A percentile compares a stretch with the other conserved stretches of the same genome.
These are phyloP conservation scores for Fraxinus pennsylvanica DNA, from an alignment of 257 asterid genomes.

Conservation along the genomic window DNA sequence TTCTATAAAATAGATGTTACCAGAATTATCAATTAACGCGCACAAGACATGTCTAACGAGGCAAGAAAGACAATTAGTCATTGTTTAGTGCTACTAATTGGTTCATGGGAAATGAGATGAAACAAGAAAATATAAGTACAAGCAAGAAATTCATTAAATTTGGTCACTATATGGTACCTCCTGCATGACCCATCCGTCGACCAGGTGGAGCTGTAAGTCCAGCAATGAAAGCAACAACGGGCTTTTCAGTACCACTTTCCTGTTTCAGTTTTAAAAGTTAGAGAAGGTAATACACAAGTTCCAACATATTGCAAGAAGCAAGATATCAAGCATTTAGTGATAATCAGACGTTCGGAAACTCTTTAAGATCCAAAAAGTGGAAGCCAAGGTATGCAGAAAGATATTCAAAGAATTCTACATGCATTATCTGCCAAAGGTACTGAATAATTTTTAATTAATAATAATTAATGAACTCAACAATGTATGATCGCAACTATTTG, in stretches of 20 bases:
- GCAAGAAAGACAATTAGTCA: neutral
- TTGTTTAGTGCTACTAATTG: neutral
- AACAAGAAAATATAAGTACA: conserved; percentile 3
- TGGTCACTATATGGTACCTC: conserved; percentile 57
- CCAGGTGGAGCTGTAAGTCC: conserved; percentile 99
- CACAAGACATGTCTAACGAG: neutral
- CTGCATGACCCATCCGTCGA: conserved; percentile 98
- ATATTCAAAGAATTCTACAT: neutral
- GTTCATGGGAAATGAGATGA: conserved; percentile 13
- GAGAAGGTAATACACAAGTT: conserved; percentile 1
- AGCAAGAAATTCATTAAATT: conserved; percentile 17
- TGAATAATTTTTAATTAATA: neutral
- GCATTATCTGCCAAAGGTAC: conserved; percentile 12
- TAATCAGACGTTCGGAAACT: conserved; percentile 8
- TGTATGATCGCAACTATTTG: neutral
- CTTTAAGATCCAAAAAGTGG: neutral
- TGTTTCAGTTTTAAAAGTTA: conserved; percentile 33
- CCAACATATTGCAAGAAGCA: conserved; percentile 8
- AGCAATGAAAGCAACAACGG: conserved; percentile 91
- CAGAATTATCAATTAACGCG: neutral
- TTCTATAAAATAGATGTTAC: neutral
- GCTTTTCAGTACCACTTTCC: conserved; percentile 94
- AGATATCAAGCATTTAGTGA: conserved; percentile 1
- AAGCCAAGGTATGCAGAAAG: neutral
- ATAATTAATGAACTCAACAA: neutral